phyloP scores from a whole-genome alignment of 441 rosid genomes.

The Eruca vesicaria region DNA sequence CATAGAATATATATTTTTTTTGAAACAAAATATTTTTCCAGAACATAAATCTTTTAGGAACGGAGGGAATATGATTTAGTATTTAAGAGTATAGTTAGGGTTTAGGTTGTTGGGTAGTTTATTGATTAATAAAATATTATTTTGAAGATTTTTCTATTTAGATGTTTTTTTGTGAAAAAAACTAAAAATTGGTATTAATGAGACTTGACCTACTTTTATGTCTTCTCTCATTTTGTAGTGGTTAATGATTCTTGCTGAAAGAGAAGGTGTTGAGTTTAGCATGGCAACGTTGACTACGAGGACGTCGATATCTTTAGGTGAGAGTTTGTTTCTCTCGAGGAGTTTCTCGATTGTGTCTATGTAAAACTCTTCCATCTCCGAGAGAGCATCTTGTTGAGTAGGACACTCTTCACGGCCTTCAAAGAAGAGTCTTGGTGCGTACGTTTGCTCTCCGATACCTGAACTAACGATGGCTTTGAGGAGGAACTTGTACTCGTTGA shows the following conservation, averaged over 20 bases:
- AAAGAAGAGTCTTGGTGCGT: slow-evolving; percentile 48
- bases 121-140: neutral
- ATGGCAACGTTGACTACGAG: slow-evolving; percentile 42
- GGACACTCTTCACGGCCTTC: slow-evolving; percentile 54
- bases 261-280: slow-evolving; percentile 38
- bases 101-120: neutral
- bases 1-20: too few relatives aligned
- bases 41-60: too few relatives aligned
- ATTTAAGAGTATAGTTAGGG: neutral
- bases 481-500: slow-evolving; percentile 63
- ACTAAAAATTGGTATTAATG: neutral
- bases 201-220: slow-evolving; percentile 20
- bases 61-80: too few relatives aligned
- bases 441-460: slow-evolving; percentile 73
- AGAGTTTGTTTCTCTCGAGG: slow-evolving; percentile 41
- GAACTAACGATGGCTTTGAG: slow-evolving; percentile 56
- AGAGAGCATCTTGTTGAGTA: slow-evolving; percentile 39
- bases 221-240: slow-evolving; percentile 42
- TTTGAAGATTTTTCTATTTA: neutral
- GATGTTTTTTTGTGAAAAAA: neutral
- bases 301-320: slow-evolving; percentile 46
- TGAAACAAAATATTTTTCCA: too few relatives aligned
- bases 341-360: slow-evolving; percentile 44
- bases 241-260: slow-evolving; percentile 41
- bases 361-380: slow-evolving; percentile 60